phyloP scores from a whole-genome alignment of 257 asterid genomes.

The Fraxinus quadrangulata region DNA sequence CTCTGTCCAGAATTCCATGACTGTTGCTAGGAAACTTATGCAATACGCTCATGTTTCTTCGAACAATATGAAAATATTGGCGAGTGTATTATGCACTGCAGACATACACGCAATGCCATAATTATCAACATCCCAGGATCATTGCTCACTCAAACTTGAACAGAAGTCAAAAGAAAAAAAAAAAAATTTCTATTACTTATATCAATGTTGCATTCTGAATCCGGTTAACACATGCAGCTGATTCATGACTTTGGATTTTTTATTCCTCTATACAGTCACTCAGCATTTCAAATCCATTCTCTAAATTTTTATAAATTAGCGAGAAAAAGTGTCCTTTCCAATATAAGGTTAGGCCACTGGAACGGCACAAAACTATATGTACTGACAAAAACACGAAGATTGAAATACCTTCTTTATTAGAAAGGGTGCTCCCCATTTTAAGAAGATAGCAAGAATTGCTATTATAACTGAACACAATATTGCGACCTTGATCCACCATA shows the following conservation, averaged over 20 bases:
- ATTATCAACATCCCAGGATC: not conserved
- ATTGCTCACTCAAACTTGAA: not conserved
- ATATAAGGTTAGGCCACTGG: not conserved
- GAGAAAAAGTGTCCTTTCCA: not conserved
- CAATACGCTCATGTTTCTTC: not conserved
- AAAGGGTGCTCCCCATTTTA: conserved; percentile 58
- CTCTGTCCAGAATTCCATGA: not conserved
- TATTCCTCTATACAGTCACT: not conserved
- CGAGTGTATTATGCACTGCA: not conserved
- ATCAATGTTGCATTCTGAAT: too few relatives aligned
- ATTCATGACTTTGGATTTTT: too few relatives aligned
- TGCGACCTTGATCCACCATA: conserved; percentile 49
- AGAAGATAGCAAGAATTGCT: conserved; percentile 28
- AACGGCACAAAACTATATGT: not conserved
- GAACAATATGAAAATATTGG: not conserved
- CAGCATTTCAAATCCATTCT: not conserved
- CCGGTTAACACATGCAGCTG: too few relatives aligned
- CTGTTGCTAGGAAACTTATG: not conserved
- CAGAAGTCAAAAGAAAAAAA: too few relatives aligned
- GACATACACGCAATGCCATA: not conserved
- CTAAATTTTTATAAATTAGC: too few relatives aligned
- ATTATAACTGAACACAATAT: conserved; percentile 32
- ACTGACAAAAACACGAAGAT: not conserved
- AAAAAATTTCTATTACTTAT: not conserved
- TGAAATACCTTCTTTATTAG: conserved; percentile 46